phyloP scores from a whole-genome alignment of 2,329 filamentous ascomycete species.

The Graphilbum fragrans region DNA sequence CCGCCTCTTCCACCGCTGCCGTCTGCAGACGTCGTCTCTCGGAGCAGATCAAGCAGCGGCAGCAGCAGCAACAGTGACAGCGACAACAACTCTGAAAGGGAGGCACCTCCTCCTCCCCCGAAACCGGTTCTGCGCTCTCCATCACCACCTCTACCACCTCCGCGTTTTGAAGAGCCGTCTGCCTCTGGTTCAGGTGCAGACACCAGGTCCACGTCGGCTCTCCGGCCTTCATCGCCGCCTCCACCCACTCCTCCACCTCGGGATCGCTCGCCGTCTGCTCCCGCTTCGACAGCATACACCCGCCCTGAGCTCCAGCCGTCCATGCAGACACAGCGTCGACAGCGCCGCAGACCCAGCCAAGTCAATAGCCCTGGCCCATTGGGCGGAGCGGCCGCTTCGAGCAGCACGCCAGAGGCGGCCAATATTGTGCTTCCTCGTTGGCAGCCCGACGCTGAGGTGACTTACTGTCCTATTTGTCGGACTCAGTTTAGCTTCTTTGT shows the following conservation, averaged over 20 bases:
- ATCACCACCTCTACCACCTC: background rate
- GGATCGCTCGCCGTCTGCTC: background rate
- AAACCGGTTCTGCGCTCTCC: no score
- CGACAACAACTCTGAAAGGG: no score
- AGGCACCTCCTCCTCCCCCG: no score
- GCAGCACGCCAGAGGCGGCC: constrained; percentile 6
- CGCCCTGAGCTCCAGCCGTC: background rate
- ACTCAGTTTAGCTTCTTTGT: constrained; percentile 73
- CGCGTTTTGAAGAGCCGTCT: background rate
- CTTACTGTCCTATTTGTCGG: constrained; percentile 73
- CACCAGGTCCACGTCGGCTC: background rate
- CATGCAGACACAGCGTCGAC: background rate
- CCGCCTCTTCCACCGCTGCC: background rate
- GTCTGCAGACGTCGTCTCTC: background rate
- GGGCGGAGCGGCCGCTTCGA: background rate
- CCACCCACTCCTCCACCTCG: constrained; percentile 5
- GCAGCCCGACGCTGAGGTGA: constrained; percentile 80
- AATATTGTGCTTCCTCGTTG: constrained; percentile 57
- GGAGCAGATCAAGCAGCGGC: no score
- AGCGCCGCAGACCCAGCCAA: background rate
- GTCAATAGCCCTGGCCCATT: background rate
- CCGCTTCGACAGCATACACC: background rate
- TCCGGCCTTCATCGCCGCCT: constrained; percentile 1
- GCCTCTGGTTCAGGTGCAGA: background rate
- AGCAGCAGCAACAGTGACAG: no score